Evolutionary conservation across 2,329 filamentous ascomycete genomes (phyloP).

Genomic region (Nakataea oryzae): DNA sequence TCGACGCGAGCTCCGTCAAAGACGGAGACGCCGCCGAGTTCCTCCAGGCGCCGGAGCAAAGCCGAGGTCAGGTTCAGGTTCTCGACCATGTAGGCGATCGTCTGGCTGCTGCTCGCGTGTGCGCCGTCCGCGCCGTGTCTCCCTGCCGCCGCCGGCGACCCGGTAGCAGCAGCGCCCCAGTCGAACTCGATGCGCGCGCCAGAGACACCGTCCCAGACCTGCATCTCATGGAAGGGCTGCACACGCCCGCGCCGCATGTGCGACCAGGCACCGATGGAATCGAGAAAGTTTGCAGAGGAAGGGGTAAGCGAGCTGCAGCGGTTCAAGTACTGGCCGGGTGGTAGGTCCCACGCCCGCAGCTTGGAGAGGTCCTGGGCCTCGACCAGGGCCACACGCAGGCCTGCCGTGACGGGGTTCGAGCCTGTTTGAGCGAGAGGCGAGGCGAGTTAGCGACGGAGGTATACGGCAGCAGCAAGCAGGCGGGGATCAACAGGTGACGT

Average conservation of each 20-base stretch:
- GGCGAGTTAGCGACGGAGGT: no score
- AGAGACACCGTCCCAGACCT: constrained; percentile 93
- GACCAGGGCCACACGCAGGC: constrained; percentile 76
- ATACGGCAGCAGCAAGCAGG: not conserved
- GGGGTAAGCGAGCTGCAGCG: constrained; percentile 93
- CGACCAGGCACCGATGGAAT: constrained; percentile 75
- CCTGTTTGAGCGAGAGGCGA: constrained; percentile 37
- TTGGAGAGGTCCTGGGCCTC: constrained; percentile 79
- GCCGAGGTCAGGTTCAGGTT: constrained; percentile 81
- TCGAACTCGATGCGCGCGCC: constrained; percentile 85
- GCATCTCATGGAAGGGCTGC: constrained; percentile 90
- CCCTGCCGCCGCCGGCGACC: constrained; percentile 22
- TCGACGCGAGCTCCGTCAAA: constrained; percentile 72
- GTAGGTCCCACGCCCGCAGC: constrained; percentile 54
- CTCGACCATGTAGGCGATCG: constrained; percentile 94
- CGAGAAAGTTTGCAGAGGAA: constrained; percentile 71
- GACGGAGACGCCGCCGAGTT: constrained; percentile 58
- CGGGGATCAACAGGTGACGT: constrained; percentile 17
- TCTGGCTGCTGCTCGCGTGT: constrained; percentile 27
- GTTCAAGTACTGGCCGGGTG: constrained; percentile 70
- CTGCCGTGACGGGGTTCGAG: constrained; percentile 62
- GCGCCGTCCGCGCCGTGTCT: not conserved
- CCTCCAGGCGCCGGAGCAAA: constrained; percentile 60
- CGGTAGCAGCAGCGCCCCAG: constrained; percentile 42
- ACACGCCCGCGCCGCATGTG: constrained; percentile 64